Evolutionary conservation across 2,329 filamentous ascomycete genomes (phyloP).

Genomic region (Claviceps humidiphila): DNA sequence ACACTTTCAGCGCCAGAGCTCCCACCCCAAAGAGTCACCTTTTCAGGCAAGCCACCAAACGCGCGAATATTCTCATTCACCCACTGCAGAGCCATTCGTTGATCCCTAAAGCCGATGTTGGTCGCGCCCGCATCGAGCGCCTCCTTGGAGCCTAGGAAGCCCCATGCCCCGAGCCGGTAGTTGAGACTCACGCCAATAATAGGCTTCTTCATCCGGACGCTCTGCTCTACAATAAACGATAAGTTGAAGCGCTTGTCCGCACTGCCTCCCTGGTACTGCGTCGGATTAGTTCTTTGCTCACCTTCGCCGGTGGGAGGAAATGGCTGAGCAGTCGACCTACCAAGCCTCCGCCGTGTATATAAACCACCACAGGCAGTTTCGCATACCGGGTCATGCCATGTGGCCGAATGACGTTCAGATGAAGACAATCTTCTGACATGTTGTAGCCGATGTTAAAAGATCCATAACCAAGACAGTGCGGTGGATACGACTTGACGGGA

Average conservation of each 20-base stretch:
- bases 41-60: conserved; percentile 30
- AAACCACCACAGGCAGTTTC: background rate
- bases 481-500: background rate
- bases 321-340: background rate
- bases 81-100: conserved; percentile 33
- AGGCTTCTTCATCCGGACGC: background rate
- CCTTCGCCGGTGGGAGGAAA: background rate
- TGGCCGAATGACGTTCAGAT: background rate
- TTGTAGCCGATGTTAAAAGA: background rate
- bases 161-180: conserved; percentile 33
- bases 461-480: background rate
- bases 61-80: conserved; percentile 31
- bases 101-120: conserved; percentile 36
- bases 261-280: background rate
- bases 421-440: background rate
- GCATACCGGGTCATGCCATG: background rate
- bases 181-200: background rate
- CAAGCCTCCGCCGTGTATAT: background rate
- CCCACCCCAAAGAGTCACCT: conserved; percentile 39
- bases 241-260: background rate
- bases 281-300: background rate
- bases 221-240: background rate
- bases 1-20: conserved; percentile 35
- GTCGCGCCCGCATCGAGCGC: conserved; percentile 26
- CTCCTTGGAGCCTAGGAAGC: conserved; percentile 31